phyloP scores from a whole-genome alignment of 495 filamentous ascomycete genomes.

The Corynascus novoguineensis region DNA sequence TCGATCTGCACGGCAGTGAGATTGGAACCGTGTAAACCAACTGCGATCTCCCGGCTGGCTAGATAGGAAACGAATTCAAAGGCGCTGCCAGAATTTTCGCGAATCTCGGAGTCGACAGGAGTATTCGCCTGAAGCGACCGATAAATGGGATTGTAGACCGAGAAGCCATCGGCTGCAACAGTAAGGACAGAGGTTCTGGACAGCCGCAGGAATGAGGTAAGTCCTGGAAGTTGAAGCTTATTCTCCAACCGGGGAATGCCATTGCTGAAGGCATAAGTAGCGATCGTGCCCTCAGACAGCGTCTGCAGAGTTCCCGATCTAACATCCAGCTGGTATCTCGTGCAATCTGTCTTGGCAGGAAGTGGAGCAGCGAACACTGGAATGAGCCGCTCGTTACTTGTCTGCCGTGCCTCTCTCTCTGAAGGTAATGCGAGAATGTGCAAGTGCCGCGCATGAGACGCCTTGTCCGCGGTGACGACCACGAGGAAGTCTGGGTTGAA shows the following conservation, averaged over 20 bases:
- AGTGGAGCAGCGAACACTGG: slow-evolving; percentile 28
- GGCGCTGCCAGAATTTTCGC: not conserved
- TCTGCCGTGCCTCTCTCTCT: slow-evolving; percentile 23
- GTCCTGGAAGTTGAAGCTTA: slow-evolving; percentile 31
- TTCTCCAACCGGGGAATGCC: slow-evolving; percentile 43
- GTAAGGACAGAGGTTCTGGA: slow-evolving; percentile 48
- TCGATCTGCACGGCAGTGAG: slow-evolving; percentile 61
- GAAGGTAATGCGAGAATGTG: slow-evolving; percentile 42
- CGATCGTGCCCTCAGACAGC: slow-evolving; percentile 39
- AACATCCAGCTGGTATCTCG: slow-evolving; percentile 49
- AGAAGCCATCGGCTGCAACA: slow-evolving; percentile 37
- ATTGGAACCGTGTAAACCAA: slow-evolving; percentile 52
- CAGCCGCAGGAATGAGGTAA: slow-evolving; percentile 48
- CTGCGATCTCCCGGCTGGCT: slow-evolving; percentile 55
- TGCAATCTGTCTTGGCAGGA: slow-evolving; percentile 14
- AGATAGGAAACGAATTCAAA: slow-evolving; percentile 56
- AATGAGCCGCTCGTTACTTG: slow-evolving; percentile 21
- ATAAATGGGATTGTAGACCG: slow-evolving; percentile 61
- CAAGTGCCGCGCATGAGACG: slow-evolving; percentile 30
- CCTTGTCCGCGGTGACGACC: slow-evolving; percentile 34
- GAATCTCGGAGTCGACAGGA: slow-evolving; percentile 32
- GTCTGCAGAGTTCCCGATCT: slow-evolving; percentile 52
- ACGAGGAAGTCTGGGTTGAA: slow-evolving; percentile 46
- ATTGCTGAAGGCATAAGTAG: slow-evolving; percentile 47
- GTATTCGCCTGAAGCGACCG: slow-evolving; percentile 56